phyloP scores from a whole-genome alignment of 257 asterid species.

The Jaltomata sinuosa region DNA sequence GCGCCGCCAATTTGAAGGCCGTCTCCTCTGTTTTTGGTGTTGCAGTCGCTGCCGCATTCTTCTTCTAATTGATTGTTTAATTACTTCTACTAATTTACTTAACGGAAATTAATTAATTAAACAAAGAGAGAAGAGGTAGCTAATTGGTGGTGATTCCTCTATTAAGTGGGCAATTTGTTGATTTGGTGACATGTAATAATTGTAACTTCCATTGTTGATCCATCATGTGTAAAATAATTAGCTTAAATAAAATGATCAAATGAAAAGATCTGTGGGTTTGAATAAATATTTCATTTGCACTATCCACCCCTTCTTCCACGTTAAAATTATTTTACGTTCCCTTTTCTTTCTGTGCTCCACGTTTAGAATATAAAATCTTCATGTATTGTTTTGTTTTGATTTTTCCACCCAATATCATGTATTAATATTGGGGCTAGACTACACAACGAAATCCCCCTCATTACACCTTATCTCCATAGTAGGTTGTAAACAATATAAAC shows the following conservation, averaged over 20 bases:
- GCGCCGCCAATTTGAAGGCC: slow-evolving; percentile 29
- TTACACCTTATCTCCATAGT: too few relatives aligned
- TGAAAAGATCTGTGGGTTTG: neutral
- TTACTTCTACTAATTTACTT: too few relatives aligned
- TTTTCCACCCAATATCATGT: too few relatives aligned
- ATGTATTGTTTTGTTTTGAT: too few relatives aligned
- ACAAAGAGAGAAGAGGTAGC: neutral
- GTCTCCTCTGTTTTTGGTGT: slow-evolving; percentile 31
- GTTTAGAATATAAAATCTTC: neutral
- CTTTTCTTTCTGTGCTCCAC: neutral
- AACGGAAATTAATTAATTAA: neutral
- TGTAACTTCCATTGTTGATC: neutral
- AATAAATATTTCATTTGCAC: neutral
- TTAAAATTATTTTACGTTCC: neutral
- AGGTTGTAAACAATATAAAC: too few relatives aligned
- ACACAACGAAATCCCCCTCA: too few relatives aligned
- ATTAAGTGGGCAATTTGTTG: neutral
- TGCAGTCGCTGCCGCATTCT: slow-evolving; percentile 37
- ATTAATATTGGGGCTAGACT: too few relatives aligned
- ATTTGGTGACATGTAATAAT: neutral
- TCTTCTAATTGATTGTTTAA: too few relatives aligned
- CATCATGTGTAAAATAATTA: neutral
- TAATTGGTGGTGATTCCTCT: neutral
- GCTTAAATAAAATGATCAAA: neutral
- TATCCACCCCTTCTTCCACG: neutral